Evolutionary conservation across 1,284 basidiomycete genomes (phyloP).

Genomic region (Melampsora americana): DNA sequence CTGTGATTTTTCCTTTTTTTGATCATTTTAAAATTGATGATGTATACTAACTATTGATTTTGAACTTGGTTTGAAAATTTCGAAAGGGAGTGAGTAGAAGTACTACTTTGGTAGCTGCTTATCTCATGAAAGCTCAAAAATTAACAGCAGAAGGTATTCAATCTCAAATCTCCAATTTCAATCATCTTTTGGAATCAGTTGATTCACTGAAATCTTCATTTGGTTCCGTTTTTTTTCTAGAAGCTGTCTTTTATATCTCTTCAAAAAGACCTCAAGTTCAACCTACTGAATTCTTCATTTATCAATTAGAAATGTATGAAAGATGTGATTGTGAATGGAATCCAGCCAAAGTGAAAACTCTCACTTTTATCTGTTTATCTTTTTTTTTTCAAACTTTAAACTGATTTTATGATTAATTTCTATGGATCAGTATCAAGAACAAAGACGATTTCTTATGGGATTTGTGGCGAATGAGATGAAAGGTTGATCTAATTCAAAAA

Average conservation of each 20-base stretch:
- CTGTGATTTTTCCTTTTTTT: slow-evolving; percentile 26
- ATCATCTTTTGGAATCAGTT: not conserved
- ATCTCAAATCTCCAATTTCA: not conserved
- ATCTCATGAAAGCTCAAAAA: slow-evolving; percentile 33
- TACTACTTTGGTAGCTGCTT: slow-evolving; percentile 34
- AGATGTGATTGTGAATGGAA: slow-evolving; percentile 37
- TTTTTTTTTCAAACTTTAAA: not conserved
- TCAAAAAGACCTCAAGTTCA: slow-evolving; percentile 39
- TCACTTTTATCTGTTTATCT: not conserved
- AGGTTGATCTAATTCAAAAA: not conserved
- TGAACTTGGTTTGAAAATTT: not conserved
- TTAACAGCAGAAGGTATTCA: slow-evolving; percentile 25
- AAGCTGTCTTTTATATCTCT: slow-evolving; percentile 27
- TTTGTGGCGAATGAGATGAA: slow-evolving; percentile 37
- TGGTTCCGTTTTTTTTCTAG: slow-evolving; percentile 1
- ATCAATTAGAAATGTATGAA: slow-evolving; percentile 41
- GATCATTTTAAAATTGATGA: not conserved
- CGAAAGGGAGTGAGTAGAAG: slow-evolving; percentile 30
- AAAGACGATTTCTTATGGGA: slow-evolving; percentile 34
- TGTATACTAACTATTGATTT: not conserved
- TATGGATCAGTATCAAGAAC: slow-evolving; percentile 25
- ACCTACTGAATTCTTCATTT: slow-evolving; percentile 40
- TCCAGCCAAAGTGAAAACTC: slow-evolving; percentile 19
- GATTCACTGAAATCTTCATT: not conserved
- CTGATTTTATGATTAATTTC: slow-evolving; percentile 12